Conservation (phyloP, 1,139 yeast genomes). For the Blastobotrys persicus region DNA sequence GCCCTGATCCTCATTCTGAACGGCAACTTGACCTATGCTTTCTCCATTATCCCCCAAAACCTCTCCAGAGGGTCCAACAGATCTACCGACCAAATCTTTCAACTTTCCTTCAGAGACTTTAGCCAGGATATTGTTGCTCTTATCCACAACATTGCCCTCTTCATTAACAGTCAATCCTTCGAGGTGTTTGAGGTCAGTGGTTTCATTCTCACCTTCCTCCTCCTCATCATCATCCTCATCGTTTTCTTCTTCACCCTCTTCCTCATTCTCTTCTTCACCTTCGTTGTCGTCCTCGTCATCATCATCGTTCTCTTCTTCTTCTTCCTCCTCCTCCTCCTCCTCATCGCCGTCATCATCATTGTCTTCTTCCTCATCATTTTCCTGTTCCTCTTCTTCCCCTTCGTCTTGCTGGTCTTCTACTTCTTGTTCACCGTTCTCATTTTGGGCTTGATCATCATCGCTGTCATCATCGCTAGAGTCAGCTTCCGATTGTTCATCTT, state of each 20-base stretch:
- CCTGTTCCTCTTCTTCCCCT: conserved; percentile 21
- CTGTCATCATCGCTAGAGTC: too few relatives aligned
- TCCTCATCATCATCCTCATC: conserved; percentile 31
- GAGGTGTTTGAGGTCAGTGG: conserved; percentile 17
- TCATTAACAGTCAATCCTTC: conserved; percentile 25
- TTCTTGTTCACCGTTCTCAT: too few relatives aligned
- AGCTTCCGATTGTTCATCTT: conserved; percentile 31
- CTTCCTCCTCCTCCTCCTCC: conserved; percentile 30
- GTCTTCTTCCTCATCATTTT: conserved; percentile 27
- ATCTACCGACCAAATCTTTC: conserved; percentile 6
- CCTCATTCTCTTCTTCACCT: neutral
- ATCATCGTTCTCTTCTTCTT: conserved; percentile 26
- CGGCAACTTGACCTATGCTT: neutral
- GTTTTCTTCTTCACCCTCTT: conserved; percentile 16
- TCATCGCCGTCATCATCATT: conserved; percentile 33
- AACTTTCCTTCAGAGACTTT: conserved; percentile 11
- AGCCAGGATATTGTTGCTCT: neutral
- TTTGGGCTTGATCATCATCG: too few relatives aligned
- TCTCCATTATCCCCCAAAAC: neutral
- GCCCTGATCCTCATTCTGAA: neutral
- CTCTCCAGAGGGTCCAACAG: conserved; percentile 20
- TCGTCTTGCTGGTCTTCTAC: neutral
- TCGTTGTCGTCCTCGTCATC: conserved; percentile 8
- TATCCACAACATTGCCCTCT: conserved; percentile 9
- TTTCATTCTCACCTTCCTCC: conserved; percentile 32